These are phyloP conservation scores for Aspergillus felis DNA, from an alignment of 2,329 filamentous ascomycete genomes.

Conservation along the genomic window DNA sequence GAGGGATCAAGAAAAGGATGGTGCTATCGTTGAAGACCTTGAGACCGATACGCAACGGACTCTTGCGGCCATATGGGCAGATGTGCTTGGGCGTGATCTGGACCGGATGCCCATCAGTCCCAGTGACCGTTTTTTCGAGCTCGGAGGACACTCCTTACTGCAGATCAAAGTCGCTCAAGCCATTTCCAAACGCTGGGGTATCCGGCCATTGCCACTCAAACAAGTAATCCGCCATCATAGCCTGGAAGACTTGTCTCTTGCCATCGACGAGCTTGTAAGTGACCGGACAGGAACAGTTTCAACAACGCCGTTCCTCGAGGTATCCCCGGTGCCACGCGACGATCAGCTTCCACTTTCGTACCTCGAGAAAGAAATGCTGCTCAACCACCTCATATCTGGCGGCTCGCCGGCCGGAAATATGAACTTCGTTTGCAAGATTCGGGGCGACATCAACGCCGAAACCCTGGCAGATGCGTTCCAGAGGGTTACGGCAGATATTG, in stretches of 20 bases:
- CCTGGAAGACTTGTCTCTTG: background rate
- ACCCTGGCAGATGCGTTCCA: background rate
- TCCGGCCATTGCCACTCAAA: background rate
- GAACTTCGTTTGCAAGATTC: background rate
- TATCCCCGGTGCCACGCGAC: background rate
- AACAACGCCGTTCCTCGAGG: background rate
- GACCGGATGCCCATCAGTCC: background rate
- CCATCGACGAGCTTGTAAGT: background rate
- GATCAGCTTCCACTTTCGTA: background rate
- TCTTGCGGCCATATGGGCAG: slow-evolving; percentile 1
- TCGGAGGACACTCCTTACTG: slow-evolving; percentile 15
- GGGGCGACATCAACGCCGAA: background rate
- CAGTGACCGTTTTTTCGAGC: slow-evolving; percentile 7
- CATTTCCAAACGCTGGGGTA: background rate
- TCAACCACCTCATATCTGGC: background rate
- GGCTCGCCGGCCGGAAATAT: background rate
- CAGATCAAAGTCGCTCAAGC: slow-evolving; percentile 9
- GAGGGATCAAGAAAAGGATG: background rate
- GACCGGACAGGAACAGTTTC: background rate
- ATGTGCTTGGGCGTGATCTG: slow-evolving; percentile 1
- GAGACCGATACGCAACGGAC: background rate
- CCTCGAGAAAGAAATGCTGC: background rate
- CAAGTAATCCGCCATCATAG: slow-evolving; percentile 1
- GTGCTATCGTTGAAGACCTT: background rate
- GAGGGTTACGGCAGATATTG: background rate